Conservation (phyloP, 2,329 filamentous ascomycete genomes). For the Elsinoe arachidis region DNA sequence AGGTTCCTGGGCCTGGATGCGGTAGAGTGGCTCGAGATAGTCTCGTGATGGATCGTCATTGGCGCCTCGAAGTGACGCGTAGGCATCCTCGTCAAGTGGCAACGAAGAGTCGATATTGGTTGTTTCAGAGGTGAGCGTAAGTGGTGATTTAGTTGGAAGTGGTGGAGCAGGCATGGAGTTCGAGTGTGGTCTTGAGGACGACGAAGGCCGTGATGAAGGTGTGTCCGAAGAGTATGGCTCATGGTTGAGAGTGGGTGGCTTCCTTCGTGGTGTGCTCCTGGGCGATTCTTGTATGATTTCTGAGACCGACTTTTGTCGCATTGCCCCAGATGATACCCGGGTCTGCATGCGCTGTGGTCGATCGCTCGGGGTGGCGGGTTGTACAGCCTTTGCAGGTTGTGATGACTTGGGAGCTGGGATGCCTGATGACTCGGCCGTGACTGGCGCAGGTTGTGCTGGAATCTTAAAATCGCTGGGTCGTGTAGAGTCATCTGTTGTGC, state of each 20-base stretch:
- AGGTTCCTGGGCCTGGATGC: constrained; percentile 48
- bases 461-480: background rate
- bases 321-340: constrained; percentile 59
- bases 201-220: constrained; percentile 2
- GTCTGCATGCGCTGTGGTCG: constrained; percentile 52
- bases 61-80: constrained; percentile 37
- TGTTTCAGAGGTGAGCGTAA: background rate
- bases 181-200: constrained; percentile 15
- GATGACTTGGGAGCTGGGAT: constrained; percentile 18
- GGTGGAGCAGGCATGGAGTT: constrained; percentile 11
- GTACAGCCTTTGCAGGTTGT: constrained; percentile 20
- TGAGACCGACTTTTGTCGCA: constrained; percentile 63
- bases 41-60: constrained; percentile 43
- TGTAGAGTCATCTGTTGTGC: background rate
- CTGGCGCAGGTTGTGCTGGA: background rate
- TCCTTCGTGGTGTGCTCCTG: constrained; percentile 37
- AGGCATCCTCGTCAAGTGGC: constrained; percentile 25
- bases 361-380: constrained; percentile 20
- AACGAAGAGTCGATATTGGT: background rate
- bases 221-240: background rate
- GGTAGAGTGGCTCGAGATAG: constrained; percentile 56
- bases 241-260: constrained; percentile 32
- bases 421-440: constrained; percentile 25
- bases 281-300: constrained; percentile 59
- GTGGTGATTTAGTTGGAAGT: background rate